Base-by-base conservation (phyloP, 495 filamentous ascomycete genomes). In the Penicillium longicatenatum region DNA sequence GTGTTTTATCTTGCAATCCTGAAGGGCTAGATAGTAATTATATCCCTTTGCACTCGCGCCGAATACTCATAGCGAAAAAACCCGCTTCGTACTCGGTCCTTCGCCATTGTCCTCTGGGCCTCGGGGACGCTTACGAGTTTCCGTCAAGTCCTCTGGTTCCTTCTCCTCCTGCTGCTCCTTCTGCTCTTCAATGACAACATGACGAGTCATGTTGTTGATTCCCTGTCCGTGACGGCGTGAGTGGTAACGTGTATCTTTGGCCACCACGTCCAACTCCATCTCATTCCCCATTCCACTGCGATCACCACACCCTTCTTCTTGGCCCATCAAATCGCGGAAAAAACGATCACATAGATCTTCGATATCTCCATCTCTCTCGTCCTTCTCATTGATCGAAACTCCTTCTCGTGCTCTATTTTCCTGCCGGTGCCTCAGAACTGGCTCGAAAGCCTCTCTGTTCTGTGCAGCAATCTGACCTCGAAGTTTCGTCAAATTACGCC, bases 401-500 rank as follows among this genome's bases (percentile, higher is more conserved):
- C 14, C 35, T 16, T 39, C 35, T 6, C 12, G 35, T 4, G n/a
- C 14, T 39, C 35, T 39, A 0, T 4, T n/a, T 3, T 39, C 12
- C 35, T 39, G 35, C 4, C 12, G 35, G 4, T n/a, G 3, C 14
- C 4, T 10, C 3, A 39, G 35, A n/a, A 39, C 12, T 3, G 35
- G 35, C 14, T 39, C 35, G 6, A 39, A 39, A 1, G 35, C 35
- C 16, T 39, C 35, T 39, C 35, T 16, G 12, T 39, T 39, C 35
- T 39, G 35, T 14, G 35, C 35, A 5, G 35, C 35, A n/a, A 39
- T 39, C 6, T 39, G 35, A 1, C 14, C 35, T n/a, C 35, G 12
- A 20, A 52, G 49, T 14, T 54, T 44, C n/a, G 17, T 6, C 17
- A 42, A 39, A 16, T 22, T 39, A n/a, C 52, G 52, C 20, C 41